Evolutionary conservation across 495 filamentous ascomycete genomes (phyloP).

Genomic region (Aspergillus kassunensis): DNA sequence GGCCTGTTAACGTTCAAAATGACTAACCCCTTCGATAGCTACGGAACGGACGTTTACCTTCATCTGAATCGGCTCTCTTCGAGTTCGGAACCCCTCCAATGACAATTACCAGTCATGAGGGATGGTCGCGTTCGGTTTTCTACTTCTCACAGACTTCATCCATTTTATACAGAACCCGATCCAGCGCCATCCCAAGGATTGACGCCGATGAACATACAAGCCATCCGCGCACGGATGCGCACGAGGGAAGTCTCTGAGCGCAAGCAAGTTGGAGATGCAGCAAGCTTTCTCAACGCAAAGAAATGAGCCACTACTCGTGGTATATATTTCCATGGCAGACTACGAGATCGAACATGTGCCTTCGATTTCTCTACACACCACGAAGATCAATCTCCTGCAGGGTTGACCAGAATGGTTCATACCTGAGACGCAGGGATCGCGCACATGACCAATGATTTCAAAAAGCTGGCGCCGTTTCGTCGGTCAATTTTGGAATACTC

Average conservation of each 20-base stretch:
- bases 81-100: conserved; percentile 95
- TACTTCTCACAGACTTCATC: conserved; percentile 44
- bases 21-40: conserved; percentile 51
- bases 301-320: conserved; percentile 5
- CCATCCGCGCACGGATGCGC: conserved; percentile 46
- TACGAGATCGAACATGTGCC: too few species aligned
- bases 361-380: too few species aligned
- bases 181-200: conserved; percentile 70
- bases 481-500: not conserved
- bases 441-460: not conserved
- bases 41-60: conserved; percentile 97
- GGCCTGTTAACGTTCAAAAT: too few species aligned
- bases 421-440: not conserved
- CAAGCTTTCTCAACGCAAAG: conserved; percentile 48
- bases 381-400: too few species aligned
- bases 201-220: conserved; percentile 66
- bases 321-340: too few species aligned
- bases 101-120: conserved; percentile 97
- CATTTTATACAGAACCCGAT: conserved; percentile 36
- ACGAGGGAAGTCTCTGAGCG: conserved; percentile 74
- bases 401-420: not conserved
- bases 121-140: conserved; percentile 52
- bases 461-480: too few species aligned
- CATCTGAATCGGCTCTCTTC: conserved; percentile 93
- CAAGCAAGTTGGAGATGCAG: conserved; percentile 82